Evolutionary conservation across 192 early-diverging fungal genomes (phyloP), one percentile per base, ranked within the genome.

Genomic region (Linderina pennispora): DNA sequence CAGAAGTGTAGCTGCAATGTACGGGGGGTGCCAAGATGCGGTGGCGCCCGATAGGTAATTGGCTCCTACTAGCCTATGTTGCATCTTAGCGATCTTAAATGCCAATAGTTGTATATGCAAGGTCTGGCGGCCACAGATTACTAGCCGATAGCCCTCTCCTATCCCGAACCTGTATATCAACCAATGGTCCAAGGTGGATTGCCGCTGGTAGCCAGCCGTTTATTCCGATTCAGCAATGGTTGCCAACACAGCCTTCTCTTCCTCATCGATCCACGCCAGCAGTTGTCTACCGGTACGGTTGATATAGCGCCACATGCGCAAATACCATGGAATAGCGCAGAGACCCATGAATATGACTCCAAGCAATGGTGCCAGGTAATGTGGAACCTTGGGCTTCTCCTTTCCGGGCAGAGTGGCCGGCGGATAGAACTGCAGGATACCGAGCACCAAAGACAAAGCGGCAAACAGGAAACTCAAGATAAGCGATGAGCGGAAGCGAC

Each of bases 401-500:
- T 60, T 64, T 1, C 62, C 68, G 0, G 60, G 55, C 18, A 64
- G 34, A 13, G 38, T 36, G 9, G 60, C 61, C 6, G 68, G 68
- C 43, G 68, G 68, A 41, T 65, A 72, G 19, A 72, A 72, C 58
- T 72, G 68, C 43, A 72, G 19, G 1, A 72, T 3, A 4, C 61
- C 68, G 22, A 72, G 41, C 0, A 32, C 28, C 26, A 72, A 40
- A n/a, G 61, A 72, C 23, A 65, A 18, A 0, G 28, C 39, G 20
- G 52, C 60, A 64, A 72, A 72, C 8, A 72, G 34, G 41, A 62
- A 55, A 10, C 57, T 57, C 32, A 65, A 42, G 14, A 61, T 23
- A 8, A 65, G 39, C n/a, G 69, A 50, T 9, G 69, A 73, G 2
- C 50, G 25, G 45, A 56, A 65, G 11, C 69, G 44, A 7, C 60